Conservation (phyloP, 495 filamentous ascomycete genomes). For the Astrothelium macrocarpum region DNA sequence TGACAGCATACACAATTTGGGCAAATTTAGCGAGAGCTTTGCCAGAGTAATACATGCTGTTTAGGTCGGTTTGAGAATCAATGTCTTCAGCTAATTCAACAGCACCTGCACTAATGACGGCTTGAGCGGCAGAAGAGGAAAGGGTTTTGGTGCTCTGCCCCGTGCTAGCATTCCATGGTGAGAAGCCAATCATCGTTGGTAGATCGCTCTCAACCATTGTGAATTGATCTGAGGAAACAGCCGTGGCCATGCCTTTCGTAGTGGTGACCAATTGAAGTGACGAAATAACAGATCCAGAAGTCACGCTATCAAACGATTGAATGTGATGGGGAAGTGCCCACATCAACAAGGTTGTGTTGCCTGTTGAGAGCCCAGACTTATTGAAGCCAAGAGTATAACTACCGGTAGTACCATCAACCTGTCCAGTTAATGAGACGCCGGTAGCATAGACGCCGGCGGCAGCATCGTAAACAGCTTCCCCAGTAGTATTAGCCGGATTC, state of each 20-base stretch:
- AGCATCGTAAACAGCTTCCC: slow-evolving; percentile 61
- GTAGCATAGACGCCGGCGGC: slow-evolving; percentile 67
- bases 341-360: slow-evolving; percentile 56
- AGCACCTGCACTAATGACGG: slow-evolving; percentile 48
- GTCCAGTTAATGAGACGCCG: slow-evolving; percentile 51
- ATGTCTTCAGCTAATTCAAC: slow-evolving; percentile 68
- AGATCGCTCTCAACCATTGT: slow-evolving; percentile 65
- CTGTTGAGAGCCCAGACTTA: slow-evolving; percentile 50
- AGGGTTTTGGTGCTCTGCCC: slow-evolving; percentile 42
- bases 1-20: slow-evolving; percentile 48
- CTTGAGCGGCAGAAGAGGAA: slow-evolving; percentile 40
- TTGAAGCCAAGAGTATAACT: slow-evolving; percentile 63
- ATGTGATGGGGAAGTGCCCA: slow-evolving; percentile 85
- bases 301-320: slow-evolving; percentile 56
- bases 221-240: slow-evolving; percentile 67
- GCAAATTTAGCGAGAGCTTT: slow-evolving; percentile 46
- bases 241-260: slow-evolving; percentile 72
- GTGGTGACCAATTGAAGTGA: slow-evolving; percentile 62
- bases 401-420: slow-evolving; percentile 47
- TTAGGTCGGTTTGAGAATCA: slow-evolving; percentile 55
- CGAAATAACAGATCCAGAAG: slow-evolving; percentile 42
- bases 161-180: slow-evolving; percentile 56
- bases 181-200: slow-evolving; percentile 62
- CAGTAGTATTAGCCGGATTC: slow-evolving; percentile 46
- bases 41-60: slow-evolving; percentile 93